Evolutionary conservation across 164 flowering plant species (phyloP).

Genomic region (Vitis rupestris): DNA sequence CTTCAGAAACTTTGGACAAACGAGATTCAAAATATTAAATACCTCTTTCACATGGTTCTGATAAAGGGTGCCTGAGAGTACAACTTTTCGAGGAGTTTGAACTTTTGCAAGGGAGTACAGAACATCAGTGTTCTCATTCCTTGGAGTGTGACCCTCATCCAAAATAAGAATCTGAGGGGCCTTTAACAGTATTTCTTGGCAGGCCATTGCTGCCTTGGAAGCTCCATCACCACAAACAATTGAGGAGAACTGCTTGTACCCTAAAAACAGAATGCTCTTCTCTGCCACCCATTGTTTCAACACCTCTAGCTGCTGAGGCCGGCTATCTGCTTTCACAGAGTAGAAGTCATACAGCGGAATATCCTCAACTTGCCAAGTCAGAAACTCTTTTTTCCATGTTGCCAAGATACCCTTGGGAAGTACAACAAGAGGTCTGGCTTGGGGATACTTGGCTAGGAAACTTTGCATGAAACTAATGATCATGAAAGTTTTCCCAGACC

Average conservation of each 20-base stretch:
- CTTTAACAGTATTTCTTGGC: conserved; percentile 27
- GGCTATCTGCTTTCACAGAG: conserved; percentile 13
- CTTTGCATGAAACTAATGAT: conserved; percentile 32
- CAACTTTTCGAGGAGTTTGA: conserved; percentile 27
- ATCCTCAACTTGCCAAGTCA: conserved; percentile 29
- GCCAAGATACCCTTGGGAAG: conserved; percentile 33
- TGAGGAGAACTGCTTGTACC: too few species aligned
- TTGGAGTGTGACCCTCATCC: conserved; percentile 48
- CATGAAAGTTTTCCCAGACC: background rate
- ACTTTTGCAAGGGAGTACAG: conserved; percentile 28
- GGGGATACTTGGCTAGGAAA: conserved; percentile 28
- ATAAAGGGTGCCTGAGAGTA: conserved; percentile 43
- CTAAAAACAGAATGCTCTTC: too few species aligned
- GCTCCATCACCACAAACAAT: background rate
- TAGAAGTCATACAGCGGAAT: conserved; percentile 16
- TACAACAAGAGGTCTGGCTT: conserved; percentile 25
- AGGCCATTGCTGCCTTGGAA: background rate
- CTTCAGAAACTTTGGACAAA: conserved; percentile 29
- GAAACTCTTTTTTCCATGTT: conserved; percentile 33
- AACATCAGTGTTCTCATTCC: conserved; percentile 29
- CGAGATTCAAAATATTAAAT: conserved; percentile 31
- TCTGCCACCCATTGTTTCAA: conserved; percentile 1
- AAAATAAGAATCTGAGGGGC: conserved; percentile 31
- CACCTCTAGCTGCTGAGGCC: conserved; percentile 20
- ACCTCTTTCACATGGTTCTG: conserved; percentile 41